Conservation (phyloP, 1,139 yeast species). For the Chernovozyma sophiae-reginae region DNA sequence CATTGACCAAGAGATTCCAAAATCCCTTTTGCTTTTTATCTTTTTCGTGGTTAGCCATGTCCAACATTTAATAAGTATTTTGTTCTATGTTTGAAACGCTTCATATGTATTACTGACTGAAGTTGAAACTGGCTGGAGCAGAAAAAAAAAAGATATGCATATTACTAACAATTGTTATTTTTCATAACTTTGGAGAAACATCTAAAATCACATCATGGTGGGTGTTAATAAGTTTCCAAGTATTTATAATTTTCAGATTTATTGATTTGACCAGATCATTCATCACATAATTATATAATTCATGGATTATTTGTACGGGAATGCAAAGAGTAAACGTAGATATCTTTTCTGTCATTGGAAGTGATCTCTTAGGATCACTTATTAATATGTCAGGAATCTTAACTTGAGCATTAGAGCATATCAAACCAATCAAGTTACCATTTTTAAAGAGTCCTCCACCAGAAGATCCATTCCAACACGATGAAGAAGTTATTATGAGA, state of each 20-base stretch:
- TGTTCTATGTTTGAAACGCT: too few relatives aligned
- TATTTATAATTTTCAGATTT: constrained; percentile 15
- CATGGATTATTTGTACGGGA: constrained; percentile 25
- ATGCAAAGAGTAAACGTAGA: constrained; percentile 25
- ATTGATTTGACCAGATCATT: constrained; percentile 6
- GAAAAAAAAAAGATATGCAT: not conserved
- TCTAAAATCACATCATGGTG: constrained; percentile 20
- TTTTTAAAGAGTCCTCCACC: constrained; percentile 59
- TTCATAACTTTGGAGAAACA: constrained; percentile 1
- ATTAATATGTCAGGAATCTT: constrained; percentile 14
- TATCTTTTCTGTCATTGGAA: constrained; percentile 20
- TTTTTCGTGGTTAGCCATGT: too few relatives aligned
- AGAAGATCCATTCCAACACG: constrained; percentile 77
- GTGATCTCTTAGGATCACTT: constrained; percentile 3
- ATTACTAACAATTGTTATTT: not conserved
- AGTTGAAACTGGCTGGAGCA: too few relatives aligned
- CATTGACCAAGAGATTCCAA: too few relatives aligned
- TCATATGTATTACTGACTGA: too few relatives aligned
- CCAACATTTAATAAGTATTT: too few relatives aligned
- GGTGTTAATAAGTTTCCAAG: constrained; percentile 23
- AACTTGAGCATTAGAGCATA: constrained; percentile 60
- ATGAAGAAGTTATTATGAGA: constrained; percentile 51
- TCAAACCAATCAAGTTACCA: constrained; percentile 46
- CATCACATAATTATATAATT: constrained; percentile 12
- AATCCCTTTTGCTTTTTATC: too few relatives aligned